A percentile compares a stretch with the other conserved stretches of the same genome.
These are phyloP conservation scores for Batrachochytrium dendrobatidis DNA, from an alignment of 371 early-diverging fungal genomes.

Conservation along the genomic window DNA sequence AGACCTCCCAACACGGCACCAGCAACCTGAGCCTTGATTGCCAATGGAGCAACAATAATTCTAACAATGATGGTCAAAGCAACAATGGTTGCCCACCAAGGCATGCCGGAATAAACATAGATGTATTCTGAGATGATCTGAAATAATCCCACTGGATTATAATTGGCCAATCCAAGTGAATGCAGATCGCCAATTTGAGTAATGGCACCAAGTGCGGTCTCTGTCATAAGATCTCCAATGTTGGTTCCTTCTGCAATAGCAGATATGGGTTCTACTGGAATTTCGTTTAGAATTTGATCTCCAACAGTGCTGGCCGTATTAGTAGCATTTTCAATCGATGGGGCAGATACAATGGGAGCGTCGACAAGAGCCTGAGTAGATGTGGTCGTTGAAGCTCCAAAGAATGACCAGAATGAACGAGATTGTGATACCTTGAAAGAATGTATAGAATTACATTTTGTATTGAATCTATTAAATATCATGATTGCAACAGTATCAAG, in stretches of 20 bases:
- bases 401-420: too few relatives aligned
- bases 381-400: too few relatives aligned
- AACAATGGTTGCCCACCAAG: slow-evolving; percentile 87
- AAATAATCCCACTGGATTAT: not conserved
- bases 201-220: not conserved
- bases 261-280: not conserved
- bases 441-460: too few relatives aligned
- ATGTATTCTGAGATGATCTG: slow-evolving; percentile 71
- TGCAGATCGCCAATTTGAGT: slow-evolving; percentile 31
- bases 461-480: too few relatives aligned
- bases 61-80: slow-evolving; percentile 66
- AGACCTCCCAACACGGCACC: slow-evolving; percentile 65
- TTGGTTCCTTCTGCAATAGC: not conserved
- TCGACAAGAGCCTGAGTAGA: too few relatives aligned
- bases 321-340: too few relatives aligned
- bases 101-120: slow-evolving; percentile 75
- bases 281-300: too few relatives aligned
- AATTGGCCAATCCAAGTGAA: slow-evolving; percentile 24
- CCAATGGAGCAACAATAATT: slow-evolving; percentile 62
- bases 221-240: not conserved
- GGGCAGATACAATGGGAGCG: too few relatives aligned
- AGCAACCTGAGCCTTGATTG: slow-evolving; percentile 67
- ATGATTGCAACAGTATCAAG: too few relatives aligned
- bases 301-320: too few relatives aligned
- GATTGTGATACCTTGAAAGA: too few relatives aligned